Base-by-base conservation (phyloP, 306 rosid species). In the Cicer chorassanicum region DNA sequence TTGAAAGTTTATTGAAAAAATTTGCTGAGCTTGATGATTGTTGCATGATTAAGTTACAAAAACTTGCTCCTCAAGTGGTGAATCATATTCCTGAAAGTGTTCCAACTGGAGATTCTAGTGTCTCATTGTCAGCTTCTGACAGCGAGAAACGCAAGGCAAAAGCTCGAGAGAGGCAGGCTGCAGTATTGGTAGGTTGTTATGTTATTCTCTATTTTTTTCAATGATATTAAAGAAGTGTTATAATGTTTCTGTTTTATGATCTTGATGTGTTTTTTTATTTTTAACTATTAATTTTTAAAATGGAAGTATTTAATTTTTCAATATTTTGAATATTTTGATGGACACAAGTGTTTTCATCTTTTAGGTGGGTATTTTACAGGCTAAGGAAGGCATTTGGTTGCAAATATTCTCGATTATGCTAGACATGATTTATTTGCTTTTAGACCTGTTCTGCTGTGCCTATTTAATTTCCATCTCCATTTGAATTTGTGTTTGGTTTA, bases 151-250 rank as follows among this genome's bases (percentile, higher is more conserved):
- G 96, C 84, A 95, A 90, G 88, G 93, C 90, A 74, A 95, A 92
- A 84, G 98, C 97, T 59, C 88, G 98, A 79, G 97, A 90, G 87
- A 90, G 88, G 84, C 99, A 95, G 87, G 97, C 99, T 70, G 98
- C 96, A 46, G 83, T 95, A 64, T 69, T 95, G 90, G 95, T 89
- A 77, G 73, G 84, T 76, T 73, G 40, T 66, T 75, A 68, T 53
- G 34, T 19, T 68, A 8, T 51, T 72, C 42, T 65, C 48, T 57
- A 68, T 45, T 81, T 54, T 9, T 50, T 45, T 41, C 18, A 43
- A 29, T 67, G 55, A 43, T 79, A 70, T 66, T 40, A 38, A 69
- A 16, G 24, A 59, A 59, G 29, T 36, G 60, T 66, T 73, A 5
- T n/a, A 45, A 11, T 36, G 41, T 59, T 36, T 57, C 55, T 77